Evolutionary conservation across 2,329 filamentous ascomycete species (phyloP), one percentile per base, ranked within the genome.

Genomic region (Xylariales sp.): DNA sequence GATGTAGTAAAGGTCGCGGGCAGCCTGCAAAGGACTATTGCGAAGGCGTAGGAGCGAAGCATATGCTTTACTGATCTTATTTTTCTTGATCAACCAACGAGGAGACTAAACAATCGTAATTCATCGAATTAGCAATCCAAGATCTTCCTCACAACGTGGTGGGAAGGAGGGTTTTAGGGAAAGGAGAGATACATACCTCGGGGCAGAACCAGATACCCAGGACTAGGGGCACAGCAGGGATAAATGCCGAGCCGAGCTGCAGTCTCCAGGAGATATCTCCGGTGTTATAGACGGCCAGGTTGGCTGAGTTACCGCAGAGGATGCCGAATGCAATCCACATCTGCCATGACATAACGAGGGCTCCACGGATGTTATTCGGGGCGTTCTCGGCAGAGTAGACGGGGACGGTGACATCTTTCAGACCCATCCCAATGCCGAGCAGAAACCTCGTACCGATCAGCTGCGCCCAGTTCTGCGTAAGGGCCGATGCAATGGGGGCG

Each of bases 11-110:
- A 82, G 59, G 46, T 83, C 79, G 1, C 78, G 68, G 0, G 76
- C 77, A 6, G 79, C 79, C 50, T 81, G 77, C 2, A 85, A 51
- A 2, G 71, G 64, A 0, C 68, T 70, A 45, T 81, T 79, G 16
- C 81, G 69, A 5, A 85, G 66, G 6, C 65, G 63, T 12, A 70
- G 59, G 1, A 85, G 67, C 4, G 77, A 79, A 12, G 61, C 49
- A 54, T 72, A 82, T 2, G 81, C 80, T 32, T 76, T 61, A 4
- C 43, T 42, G 47, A 79, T 72, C 36, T 64, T 65, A 11, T 67
- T 66, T 51, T 81, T 82, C 54, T 81, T 81, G 56, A 85, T 74
- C 38, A 70, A 75, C 79, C 80, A 85, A 37, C 79, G 70, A 3
- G 81, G 79, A 2, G 76, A 81, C 50, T 83, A 27, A 27, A 27